A percentile compares a stretch with the other conserved stretches of the same genome.
Conservation (phyloP, 2,329 filamentous ascomycete species). For the Aspergillus sp. region DNA sequence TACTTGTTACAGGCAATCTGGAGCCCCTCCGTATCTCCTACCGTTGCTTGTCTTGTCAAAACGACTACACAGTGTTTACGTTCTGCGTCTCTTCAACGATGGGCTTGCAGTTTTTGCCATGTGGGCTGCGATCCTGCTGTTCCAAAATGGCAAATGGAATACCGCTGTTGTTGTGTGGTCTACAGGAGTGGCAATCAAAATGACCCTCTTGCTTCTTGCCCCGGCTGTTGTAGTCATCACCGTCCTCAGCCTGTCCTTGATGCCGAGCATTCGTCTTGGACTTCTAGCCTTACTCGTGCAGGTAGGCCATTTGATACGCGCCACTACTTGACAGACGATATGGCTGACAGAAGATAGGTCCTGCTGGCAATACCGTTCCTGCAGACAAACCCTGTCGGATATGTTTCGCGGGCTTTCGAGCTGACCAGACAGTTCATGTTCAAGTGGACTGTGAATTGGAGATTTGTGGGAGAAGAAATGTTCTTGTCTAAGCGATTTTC, state of each 20-base stretch:
- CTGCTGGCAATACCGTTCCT: slow-evolving; percentile 66
- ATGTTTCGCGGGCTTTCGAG: slow-evolving; percentile 83
- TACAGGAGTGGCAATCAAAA: slow-evolving; percentile 86
- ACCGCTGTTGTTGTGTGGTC: slow-evolving; percentile 71
- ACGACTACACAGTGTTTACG: slow-evolving; percentile 86
- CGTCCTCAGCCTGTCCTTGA: slow-evolving; percentile 69
- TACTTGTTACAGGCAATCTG: slow-evolving; percentile 64
- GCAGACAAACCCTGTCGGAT: slow-evolving; percentile 63
- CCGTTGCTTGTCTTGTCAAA: slow-evolving; percentile 86
- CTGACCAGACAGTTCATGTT: slow-evolving; percentile 88
- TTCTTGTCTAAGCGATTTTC: slow-evolving; percentile 76
- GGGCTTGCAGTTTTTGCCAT: slow-evolving; percentile 82
- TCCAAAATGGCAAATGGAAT: slow-evolving; percentile 74
- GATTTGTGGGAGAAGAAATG: slow-evolving; percentile 79
- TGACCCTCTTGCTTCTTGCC: slow-evolving; percentile 80
- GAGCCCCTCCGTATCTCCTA: slow-evolving; percentile 76
- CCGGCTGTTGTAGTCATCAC: slow-evolving; percentile 78
- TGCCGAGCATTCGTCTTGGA: slow-evolving; percentile 65
- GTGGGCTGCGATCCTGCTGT: slow-evolving; percentile 75
- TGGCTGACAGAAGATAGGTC: slow-evolving; percentile 36
- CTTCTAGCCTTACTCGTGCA: slow-evolving; percentile 76
- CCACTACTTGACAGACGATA: background rate
- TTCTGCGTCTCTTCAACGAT: slow-evolving; percentile 94
- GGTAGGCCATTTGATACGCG: slow-evolving; percentile 41
- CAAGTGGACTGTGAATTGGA: slow-evolving; percentile 99